phyloP scores from a whole-genome alignment of 2,329 filamentous ascomycete genomes.

The Colletotrichum brevisporum region DNA sequence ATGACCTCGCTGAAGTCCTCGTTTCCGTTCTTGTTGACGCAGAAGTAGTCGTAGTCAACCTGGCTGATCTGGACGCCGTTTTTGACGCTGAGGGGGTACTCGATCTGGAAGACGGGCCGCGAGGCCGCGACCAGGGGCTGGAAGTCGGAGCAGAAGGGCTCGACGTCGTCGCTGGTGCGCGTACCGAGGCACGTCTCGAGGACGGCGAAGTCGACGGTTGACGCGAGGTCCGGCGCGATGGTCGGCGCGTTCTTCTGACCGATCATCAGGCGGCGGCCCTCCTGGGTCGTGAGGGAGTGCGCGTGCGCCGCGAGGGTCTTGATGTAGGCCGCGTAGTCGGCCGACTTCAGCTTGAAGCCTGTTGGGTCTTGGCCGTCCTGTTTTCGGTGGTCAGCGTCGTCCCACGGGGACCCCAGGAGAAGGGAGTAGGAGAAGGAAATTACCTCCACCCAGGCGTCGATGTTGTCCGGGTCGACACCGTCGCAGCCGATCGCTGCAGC shows the following conservation, averaged over 20 bases:
- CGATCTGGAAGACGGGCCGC: conserved; percentile 52
- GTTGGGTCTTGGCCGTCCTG: conserved; percentile 46
- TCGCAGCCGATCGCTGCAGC: conserved; percentile 50
- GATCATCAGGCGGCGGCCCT: conserved; percentile 45
- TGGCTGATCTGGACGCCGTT: conserved; percentile 44
- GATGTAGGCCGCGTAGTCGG: conserved; percentile 50
- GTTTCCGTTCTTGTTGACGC: conserved; percentile 45
- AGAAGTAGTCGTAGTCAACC: conserved; percentile 47
- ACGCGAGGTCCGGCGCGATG: conserved; percentile 45
- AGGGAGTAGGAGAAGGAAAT: not conserved
- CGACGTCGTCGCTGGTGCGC: conserved; percentile 43
- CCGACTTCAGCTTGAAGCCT: conserved; percentile 47
- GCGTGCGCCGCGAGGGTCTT: conserved; percentile 48
- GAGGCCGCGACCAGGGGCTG: conserved; percentile 47
- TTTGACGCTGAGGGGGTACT: conserved; percentile 49
- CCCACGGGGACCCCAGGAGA: too few relatives aligned
- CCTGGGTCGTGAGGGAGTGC: conserved; percentile 46
- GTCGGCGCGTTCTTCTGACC: conserved; percentile 53
- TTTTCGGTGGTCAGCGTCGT: conserved; percentile 1
- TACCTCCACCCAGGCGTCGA: conserved; percentile 48
- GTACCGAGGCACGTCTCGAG: conserved; percentile 51
- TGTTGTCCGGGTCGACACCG: conserved; percentile 53
- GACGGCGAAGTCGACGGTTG: conserved; percentile 51
- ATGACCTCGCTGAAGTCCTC: conserved; percentile 50
- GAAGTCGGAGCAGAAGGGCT: conserved; percentile 49